These are phyloP conservation scores for Polychaeton citri DNA, from an alignment of 2,329 filamentous ascomycete genomes.

Conservation along the genomic window DNA sequence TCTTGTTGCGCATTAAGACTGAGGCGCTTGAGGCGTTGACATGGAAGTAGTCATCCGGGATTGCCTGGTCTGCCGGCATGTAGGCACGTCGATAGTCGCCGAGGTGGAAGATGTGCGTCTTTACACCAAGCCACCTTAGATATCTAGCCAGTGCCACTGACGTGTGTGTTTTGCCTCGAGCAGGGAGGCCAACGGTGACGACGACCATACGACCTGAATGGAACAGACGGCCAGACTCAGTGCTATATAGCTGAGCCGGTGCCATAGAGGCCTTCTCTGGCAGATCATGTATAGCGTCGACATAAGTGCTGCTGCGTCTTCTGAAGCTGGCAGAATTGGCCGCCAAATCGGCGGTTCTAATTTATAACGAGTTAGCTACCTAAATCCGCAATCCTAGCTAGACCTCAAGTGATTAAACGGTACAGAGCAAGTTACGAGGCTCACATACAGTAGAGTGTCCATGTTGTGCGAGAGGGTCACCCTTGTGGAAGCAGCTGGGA, in stretches of 20 bases:
- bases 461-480: no score
- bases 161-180: slow-evolving; percentile 94
- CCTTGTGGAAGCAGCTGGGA: no score
- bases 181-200: slow-evolving; percentile 88
- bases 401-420: slow-evolving; percentile 1
- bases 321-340: slow-evolving; percentile 82
- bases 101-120: slow-evolving; percentile 93
- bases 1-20: slow-evolving; percentile 90
- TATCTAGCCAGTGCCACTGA: slow-evolving; percentile 92
- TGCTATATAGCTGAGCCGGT: slow-evolving; percentile 93
- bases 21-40: slow-evolving; percentile 85
- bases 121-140: slow-evolving; percentile 91
- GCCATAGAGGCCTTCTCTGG: slow-evolving; percentile 73
- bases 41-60: slow-evolving; percentile 96
- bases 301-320: slow-evolving; percentile 87
- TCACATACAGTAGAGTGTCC: slow-evolving; percentile 50
- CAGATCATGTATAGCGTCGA: slow-evolving; percentile 93
- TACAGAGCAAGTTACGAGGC: not conserved
- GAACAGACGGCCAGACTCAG: slow-evolving; percentile 91
- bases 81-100: slow-evolving; percentile 93
- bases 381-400: not conserved
- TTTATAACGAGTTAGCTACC: not conserved
- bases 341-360: slow-evolving; percentile 86
- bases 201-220: slow-evolving; percentile 96
- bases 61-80: slow-evolving; percentile 65